Percentiles rank a stretch among this genome's conserved stretches.
Conservation (phyloP, 176 grass and related monocot genomes). For the Hsuehochloa calcarea region DNA sequence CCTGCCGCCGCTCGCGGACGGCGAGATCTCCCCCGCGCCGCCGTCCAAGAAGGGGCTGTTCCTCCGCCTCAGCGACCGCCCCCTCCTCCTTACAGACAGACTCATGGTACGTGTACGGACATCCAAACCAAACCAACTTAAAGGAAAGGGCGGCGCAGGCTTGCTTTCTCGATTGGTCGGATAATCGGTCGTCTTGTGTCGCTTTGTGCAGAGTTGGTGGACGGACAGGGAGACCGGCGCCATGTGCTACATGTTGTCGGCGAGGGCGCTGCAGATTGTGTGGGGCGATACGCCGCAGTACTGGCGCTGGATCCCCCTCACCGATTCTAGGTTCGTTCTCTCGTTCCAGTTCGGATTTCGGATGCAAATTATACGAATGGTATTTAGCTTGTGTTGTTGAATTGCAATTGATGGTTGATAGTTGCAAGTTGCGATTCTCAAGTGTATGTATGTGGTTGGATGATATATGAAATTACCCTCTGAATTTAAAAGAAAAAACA, state of each 20-base stretch:
- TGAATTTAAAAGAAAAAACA: too few relatives aligned
- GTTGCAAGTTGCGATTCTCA: too few relatives aligned
- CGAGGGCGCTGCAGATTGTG: slow-evolving; percentile 32
- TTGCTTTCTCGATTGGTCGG: background rate
- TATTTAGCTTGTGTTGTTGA: background rate
- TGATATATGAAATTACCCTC: too few relatives aligned
- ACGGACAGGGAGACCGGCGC: slow-evolving; percentile 48
- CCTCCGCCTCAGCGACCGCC: slow-evolving; percentile 42
- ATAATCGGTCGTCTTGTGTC: background rate
- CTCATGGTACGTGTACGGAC: slow-evolving; percentile 28
- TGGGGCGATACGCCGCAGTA: slow-evolving; percentile 27
- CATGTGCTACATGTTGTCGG: slow-evolving; percentile 69
- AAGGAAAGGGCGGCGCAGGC: too few relatives aligned
- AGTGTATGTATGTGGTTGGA: too few relatives aligned
- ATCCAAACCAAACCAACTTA: background rate
- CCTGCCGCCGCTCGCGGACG: slow-evolving; percentile 28
- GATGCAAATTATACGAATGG: background rate
- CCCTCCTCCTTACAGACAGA: slow-evolving; percentile 39
- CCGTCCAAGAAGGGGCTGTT: slow-evolving; percentile 47
- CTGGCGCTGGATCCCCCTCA: slow-evolving; percentile 53
- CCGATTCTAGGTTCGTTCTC: slow-evolving; percentile 22
- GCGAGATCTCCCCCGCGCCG: slow-evolving; percentile 19
- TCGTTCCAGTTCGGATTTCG: background rate
- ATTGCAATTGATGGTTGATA: too few relatives aligned
- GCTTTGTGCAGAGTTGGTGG: slow-evolving; percentile 36